Base-by-base conservation (phyloP, 2,329 filamentous ascomycete genomes). In the Neofusicoccum laricinum region DNA sequence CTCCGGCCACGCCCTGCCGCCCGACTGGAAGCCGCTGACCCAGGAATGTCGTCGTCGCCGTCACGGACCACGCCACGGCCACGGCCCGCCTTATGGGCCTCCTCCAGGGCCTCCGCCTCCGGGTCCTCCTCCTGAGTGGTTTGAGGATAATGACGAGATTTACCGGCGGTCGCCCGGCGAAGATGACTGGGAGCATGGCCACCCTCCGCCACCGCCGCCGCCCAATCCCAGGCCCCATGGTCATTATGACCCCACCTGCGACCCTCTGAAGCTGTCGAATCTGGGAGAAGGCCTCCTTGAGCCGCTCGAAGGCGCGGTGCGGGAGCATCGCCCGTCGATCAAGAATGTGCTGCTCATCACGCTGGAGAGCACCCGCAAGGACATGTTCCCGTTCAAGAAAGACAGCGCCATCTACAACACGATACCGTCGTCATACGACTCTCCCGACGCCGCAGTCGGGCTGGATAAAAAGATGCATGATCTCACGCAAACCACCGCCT, bases 361-460 rank as follows among this genome's bases (percentile, higher is more conserved):
- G 4, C 67, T 79, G n/a, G 77, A 79, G 67, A 77, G 75, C 61
- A 76, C 75, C 5, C 71, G 77, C 41, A 79, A 78, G 57, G 77
- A 79, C 45, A 69, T 78, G 41, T 79, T 79, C 65, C 77, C 77
- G 1, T 68, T 77, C 61, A 73, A 75, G 57, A 74, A 76, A 55
- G 72, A 71, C 15, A 74, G 71, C 15, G 69, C 69, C 3, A 65
- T 79, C 14, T 75, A 78, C 57, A 69, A 78, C 21, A 67, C 66
- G 17, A 69, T 79, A 19, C 25, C 43, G 4, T 46, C 61, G 14
- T 70, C 71, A 10, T 73, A 73, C 4, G 71, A 76, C 21, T 55
- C 69, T 2, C 63, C 67, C 6, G 66, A 72, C 5, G 53, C 38
- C 8, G 38, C 53, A 2, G 53, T 17, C 5, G 64, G 68, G 19